Base-by-base conservation (phyloP, 345 rosid genomes). In the Gossypium herbaceum region DNA sequence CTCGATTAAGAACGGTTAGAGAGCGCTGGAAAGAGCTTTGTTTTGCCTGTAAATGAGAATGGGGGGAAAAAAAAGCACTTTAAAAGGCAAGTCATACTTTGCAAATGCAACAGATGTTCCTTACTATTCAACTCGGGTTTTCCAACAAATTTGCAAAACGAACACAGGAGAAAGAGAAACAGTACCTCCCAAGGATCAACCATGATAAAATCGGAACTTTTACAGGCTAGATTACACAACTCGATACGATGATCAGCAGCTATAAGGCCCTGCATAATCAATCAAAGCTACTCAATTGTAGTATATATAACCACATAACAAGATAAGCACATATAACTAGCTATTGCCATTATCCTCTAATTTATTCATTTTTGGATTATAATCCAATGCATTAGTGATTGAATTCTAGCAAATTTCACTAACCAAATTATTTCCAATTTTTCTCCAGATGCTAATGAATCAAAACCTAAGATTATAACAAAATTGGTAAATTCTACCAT, bases 121-220 rank as follows among this genome's bases (percentile, higher is more conserved):
- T 25, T 13, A 41, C 29, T 11, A 3, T 25, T 24, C 20, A 65
- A 9, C 17, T 73, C 15, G 11, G 71, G 6, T 56, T 51, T 57
- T 47, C 54, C 25, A 66, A 73, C 19, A 47, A 59, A 63, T 51
- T 73, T 61, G 60, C n/a, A 45, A 9, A 64, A 56, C 10, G 9
- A 62, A 60, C 15, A 34, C 10, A 2, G 0, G 19, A 73, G 56
- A 52, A n/a, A 67, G 51, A 54, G 51, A 76, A 60, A 55, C 9
- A 29, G 58, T 79, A 92, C 96, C 97, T 91, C 97, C 98, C 98
- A 94, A 2, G 94, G 87, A 88, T 92, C 97, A 67, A 93, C 97
- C 99, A 91, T 95, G 71, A 95, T 65, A 74, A 91, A 89, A 57
- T 90, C 87, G 44, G 97, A 93, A 85, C 88, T 88, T 78, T 82